A percentile compares a stretch with the other conserved stretches of the same genome.
These are phyloP conservation scores for Conidiobolus incongruus DNA, from an alignment of 371 early-diverging fungal species.

Conservation along the genomic window DNA sequence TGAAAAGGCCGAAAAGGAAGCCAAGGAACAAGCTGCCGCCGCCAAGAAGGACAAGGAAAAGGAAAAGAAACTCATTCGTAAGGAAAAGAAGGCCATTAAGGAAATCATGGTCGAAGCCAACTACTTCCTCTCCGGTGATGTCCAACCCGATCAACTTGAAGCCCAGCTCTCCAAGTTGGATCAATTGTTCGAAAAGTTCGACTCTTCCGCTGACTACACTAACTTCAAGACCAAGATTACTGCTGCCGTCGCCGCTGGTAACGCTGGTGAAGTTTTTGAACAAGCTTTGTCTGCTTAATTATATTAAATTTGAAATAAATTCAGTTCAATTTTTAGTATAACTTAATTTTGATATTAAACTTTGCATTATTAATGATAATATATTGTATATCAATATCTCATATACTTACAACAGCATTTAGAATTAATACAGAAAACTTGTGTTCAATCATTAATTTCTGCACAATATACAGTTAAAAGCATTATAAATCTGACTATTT, in stretches of 20 bases:
- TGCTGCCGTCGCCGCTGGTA: constrained; percentile 4
- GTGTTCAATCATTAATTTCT: too few species aligned
- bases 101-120: constrained; percentile 37
- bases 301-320: too few species aligned
- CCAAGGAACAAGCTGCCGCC: constrained; percentile 24
- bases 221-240: constrained; percentile 8
- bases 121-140: constrained; percentile 40
- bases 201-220: constrained; percentile 10
- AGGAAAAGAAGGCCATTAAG: constrained; percentile 81
- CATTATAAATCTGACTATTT: too few species aligned
- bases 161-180: constrained; percentile 38
- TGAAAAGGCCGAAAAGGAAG: constrained; percentile 28
- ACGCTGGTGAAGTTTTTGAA: constrained; percentile 9
- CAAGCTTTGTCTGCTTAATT: too few species aligned
- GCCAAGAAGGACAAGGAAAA: constrained; percentile 44
- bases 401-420: too few species aligned
- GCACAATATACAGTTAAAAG: too few species aligned
- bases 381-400: too few species aligned
- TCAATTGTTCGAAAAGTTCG: constrained; percentile 25
- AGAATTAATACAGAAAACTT: too few species aligned
- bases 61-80: constrained; percentile 59
- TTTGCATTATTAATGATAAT: too few species aligned
- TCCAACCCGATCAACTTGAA: constrained; percentile 26
- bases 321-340: too few species aligned
- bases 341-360: too few species aligned